phyloP scores from a whole-genome alignment of 2,329 filamentous ascomycete genomes.

The Arachnopeziza araneosa region DNA sequence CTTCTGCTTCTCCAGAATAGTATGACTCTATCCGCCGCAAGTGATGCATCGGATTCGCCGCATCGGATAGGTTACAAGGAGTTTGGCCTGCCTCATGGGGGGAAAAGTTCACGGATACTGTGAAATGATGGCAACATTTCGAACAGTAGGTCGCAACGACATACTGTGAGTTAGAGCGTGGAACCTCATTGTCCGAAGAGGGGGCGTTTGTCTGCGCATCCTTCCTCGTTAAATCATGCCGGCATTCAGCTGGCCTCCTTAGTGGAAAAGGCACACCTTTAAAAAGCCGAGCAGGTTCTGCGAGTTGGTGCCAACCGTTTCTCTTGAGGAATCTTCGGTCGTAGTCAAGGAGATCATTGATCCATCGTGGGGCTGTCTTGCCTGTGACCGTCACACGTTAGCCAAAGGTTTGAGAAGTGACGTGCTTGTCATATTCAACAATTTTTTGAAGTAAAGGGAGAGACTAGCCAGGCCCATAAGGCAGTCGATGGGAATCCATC shows the following conservation, averaged over 20 bases:
- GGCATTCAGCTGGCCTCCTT: constrained; percentile 42
- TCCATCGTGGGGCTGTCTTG: constrained; percentile 45
- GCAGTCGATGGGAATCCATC: constrained; percentile 8
- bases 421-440: background rate
- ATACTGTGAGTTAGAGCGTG: constrained; percentile 39
- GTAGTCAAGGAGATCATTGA: constrained; percentile 40
- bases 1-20: constrained; percentile 30
- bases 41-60: constrained; percentile 55
- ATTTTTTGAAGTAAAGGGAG: background rate
- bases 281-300: constrained; percentile 50
- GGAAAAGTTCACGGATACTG: constrained; percentile 50
- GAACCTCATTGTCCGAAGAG: constrained; percentile 32
- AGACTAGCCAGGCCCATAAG: constrained; percentile 18
- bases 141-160: constrained; percentile 56
- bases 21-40: constrained; percentile 39
- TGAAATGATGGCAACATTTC: constrained; percentile 56
- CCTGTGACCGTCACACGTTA: constrained; percentile 32
- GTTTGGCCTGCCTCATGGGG: constrained; percentile 30
- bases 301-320: constrained; percentile 44
- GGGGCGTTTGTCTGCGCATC: constrained; percentile 44
- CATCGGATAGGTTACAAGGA: constrained; percentile 32
- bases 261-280: constrained; percentile 26
- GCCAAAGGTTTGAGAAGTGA: background rate
- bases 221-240: constrained; percentile 55
- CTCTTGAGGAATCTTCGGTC: constrained; percentile 31